Evolutionary conservation across 2,329 filamentous ascomycete species (phyloP).

Genomic region (Torrubiellomyces zombiae): DNA sequence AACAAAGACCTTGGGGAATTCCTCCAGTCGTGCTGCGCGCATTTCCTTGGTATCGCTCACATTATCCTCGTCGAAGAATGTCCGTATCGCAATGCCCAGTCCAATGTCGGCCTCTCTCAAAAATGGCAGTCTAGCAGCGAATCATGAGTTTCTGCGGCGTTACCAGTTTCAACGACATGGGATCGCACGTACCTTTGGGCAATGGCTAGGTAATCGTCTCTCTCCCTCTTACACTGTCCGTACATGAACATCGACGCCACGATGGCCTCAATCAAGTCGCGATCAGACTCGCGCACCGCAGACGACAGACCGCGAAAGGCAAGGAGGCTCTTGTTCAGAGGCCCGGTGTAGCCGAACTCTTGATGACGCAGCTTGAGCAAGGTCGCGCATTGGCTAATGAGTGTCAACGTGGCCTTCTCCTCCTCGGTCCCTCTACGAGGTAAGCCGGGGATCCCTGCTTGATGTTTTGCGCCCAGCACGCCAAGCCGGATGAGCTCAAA

Average conservation of each 20-base stretch:
- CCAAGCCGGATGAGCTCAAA: constrained; percentile 73
- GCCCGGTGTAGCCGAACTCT: constrained; percentile 81
- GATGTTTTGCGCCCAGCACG: constrained; percentile 55
- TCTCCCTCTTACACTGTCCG: constrained; percentile 58
- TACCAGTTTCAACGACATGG: background rate
- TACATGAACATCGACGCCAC: constrained; percentile 66
- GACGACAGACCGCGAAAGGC: constrained; percentile 73
- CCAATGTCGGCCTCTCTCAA: constrained; percentile 54
- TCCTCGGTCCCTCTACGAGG: constrained; percentile 44
- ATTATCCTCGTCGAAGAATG: constrained; percentile 58
- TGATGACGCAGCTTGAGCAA: constrained; percentile 70
- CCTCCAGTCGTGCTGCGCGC: constrained; percentile 25
- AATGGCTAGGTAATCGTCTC: constrained; percentile 49
- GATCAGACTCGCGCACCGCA: constrained; percentile 59
- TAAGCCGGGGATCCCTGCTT: constrained; percentile 36
- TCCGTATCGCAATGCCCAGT: constrained; percentile 65
- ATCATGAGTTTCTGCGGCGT: constrained; percentile 7
- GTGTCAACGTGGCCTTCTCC: constrained; percentile 60
- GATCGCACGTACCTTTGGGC: constrained; percentile 52
- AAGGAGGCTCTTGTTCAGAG: constrained; percentile 76
- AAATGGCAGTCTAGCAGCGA: constrained; percentile 42
- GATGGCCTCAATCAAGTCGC: constrained; percentile 73
- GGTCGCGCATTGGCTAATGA: constrained; percentile 76
- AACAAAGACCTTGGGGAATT: constrained; percentile 37
- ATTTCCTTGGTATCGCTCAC: constrained; percentile 34